A percentile compares a stretch with the other conserved stretches of the same genome.
Evolutionary conservation across 148 eudicot species (phyloP).

Genomic region (Camellia lanceoleosa): DNA sequence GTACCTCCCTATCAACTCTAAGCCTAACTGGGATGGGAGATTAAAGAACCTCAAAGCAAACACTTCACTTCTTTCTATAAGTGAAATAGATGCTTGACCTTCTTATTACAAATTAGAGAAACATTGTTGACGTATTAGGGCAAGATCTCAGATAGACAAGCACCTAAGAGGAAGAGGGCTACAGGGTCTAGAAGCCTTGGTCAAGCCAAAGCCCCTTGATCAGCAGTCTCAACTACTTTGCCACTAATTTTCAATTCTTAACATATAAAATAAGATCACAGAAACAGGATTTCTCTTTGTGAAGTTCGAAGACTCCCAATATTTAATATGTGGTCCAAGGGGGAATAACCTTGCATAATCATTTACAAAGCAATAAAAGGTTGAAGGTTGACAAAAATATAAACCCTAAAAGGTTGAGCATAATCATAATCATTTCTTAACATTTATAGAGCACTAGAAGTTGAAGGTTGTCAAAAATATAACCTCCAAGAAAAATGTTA

Average conservation of each 20-base stretch:
- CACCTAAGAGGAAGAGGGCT: neutral
- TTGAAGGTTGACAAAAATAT: no score
- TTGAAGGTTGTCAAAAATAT: neutral
- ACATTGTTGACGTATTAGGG: no score
- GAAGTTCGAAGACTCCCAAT: neutral
- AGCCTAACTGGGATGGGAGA: neutral
- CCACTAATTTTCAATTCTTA: neutral
- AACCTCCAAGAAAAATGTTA: neutral
- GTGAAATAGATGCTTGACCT: no score
- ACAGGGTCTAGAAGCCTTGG: no score
- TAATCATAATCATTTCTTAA: neutral
- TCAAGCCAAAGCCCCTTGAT: no score
- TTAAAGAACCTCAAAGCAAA: neutral
- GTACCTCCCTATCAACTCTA: neutral
- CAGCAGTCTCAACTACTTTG: neutral
- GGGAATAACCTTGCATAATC: neutral
- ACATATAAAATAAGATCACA: neutral
- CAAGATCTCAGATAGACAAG: no score
- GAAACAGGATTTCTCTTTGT: neutral
- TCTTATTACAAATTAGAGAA: no score
- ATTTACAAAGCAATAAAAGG: no score
- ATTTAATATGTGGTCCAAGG: neutral
- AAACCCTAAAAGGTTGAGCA: no score
- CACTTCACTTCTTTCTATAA: no score
- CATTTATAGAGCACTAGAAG: neutral